phyloP scores from a whole-genome alignment of 2,329 filamentous ascomycete genomes.

The Botrytis fabae region DNA sequence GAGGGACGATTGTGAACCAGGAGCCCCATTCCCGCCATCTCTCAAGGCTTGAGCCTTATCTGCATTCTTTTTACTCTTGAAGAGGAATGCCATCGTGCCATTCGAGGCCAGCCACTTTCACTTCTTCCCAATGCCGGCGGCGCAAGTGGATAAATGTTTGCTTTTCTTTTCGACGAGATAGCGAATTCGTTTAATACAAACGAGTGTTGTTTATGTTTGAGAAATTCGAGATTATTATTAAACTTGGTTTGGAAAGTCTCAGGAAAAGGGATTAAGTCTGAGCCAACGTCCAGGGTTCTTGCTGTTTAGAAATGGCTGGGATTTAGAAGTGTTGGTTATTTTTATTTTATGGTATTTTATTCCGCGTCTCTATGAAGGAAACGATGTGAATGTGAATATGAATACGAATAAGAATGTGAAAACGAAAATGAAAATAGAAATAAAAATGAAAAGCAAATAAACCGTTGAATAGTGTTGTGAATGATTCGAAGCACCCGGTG shows the following conservation, averaged over 20 bases:
- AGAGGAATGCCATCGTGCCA: constrained; percentile 72
- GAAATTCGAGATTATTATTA: constrained; percentile 15
- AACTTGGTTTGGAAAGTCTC: constrained; percentile 1
- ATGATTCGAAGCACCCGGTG: not conserved
- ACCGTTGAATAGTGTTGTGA: not conserved
- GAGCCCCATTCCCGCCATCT: constrained; percentile 33
- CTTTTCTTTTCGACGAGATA: not conserved
- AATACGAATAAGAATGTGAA: not conserved
- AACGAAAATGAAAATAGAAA: no score
- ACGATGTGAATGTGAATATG: not conserved
- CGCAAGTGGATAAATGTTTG: constrained; percentile 3
- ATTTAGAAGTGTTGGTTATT: constrained; percentile 7
- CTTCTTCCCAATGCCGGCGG: constrained; percentile 16
- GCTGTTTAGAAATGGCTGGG: constrained; percentile 23
- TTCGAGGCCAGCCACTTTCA: constrained; percentile 37
- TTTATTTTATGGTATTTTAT: not conserved
- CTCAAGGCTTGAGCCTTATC: constrained; percentile 54
- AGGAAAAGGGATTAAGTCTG: constrained; percentile 21
- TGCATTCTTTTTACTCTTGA: constrained; percentile 78
- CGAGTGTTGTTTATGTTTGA: constrained; percentile 14
- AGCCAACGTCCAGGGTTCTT: constrained; percentile 21
- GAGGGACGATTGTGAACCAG: constrained; percentile 48
- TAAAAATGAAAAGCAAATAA: not conserved
- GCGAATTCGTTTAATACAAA: not conserved
- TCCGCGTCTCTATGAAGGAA: not conserved